A percentile compares a stretch with the other conserved stretches of the same genome.
These are phyloP conservation scores for Aspergillus pseudoterreus DNA, from an alignment of 2,329 filamentous ascomycete species.

Conservation along the genomic window DNA sequence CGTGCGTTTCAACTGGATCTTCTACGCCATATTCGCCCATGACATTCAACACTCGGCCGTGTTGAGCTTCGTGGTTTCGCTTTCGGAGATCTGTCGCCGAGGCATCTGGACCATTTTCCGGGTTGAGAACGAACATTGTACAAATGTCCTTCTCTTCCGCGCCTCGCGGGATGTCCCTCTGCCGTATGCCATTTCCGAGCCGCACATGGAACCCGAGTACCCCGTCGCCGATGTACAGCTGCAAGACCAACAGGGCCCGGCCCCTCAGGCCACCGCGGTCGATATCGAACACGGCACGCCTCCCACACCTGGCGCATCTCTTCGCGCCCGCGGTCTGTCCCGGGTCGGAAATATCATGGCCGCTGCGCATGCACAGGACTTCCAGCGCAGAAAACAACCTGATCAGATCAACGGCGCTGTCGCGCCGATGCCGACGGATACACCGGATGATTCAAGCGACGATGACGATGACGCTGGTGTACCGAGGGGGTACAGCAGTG, in stretches of 20 bases:
- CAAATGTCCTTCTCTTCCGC: conserved; percentile 85
- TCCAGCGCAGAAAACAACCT: conserved; percentile 69
- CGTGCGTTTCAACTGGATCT: conserved; percentile 89
- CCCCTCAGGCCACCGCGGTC: conserved; percentile 15
- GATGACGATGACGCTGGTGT: conserved; percentile 29
- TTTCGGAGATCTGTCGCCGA: conserved; percentile 77
- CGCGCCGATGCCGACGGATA: conserved; percentile 29
- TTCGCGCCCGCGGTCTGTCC: conserved; percentile 36
- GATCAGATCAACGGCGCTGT: conserved; percentile 38
- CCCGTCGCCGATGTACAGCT: conserved; percentile 21
- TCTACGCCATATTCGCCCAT: conserved; percentile 79
- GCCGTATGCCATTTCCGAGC: conserved; percentile 61
- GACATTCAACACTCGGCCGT: conserved; percentile 79
- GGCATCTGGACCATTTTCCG: conserved; percentile 91
- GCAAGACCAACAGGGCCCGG: conserved; percentile 21
- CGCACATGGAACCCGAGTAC: conserved; percentile 12
- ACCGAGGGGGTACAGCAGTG: conserved; percentile 7
- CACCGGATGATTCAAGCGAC: conserved; percentile 36
- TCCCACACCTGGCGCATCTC: conserved; percentile 21
- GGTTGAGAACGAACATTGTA: conserved; percentile 96
- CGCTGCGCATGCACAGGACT: conserved; percentile 84
- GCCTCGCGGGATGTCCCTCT: conserved; percentile 83
- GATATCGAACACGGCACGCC: conserved; percentile 29
- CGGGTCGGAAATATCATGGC: conserved; percentile 68
- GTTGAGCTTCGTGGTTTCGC: conserved; percentile 72